A percentile compares a stretch with the other conserved stretches of the same genome.
These are phyloP conservation scores for Aspergillus arachidicola DNA, from an alignment of 2,329 filamentous ascomycete species.

Conservation along the genomic window DNA sequence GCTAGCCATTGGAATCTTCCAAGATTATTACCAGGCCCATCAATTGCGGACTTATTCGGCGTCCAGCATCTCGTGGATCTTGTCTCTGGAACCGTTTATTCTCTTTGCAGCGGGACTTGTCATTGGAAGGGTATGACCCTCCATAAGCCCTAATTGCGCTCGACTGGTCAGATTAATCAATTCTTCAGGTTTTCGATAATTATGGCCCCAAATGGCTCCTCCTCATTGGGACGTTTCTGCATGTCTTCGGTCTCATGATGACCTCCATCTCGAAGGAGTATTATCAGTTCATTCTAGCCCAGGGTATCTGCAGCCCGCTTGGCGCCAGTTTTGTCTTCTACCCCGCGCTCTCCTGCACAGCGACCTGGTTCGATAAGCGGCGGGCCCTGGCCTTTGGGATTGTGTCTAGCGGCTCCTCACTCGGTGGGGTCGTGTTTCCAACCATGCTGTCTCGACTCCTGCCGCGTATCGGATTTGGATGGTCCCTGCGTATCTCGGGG, in stretches of 20 bases:
- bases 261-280: constrained; percentile 54
- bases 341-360: constrained; percentile 36
- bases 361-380: constrained; percentile 57
- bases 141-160: background rate
- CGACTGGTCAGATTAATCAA: background rate
- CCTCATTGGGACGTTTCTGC: constrained; percentile 53
- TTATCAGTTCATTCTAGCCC: constrained; percentile 58
- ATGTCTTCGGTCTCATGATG: constrained; percentile 63
- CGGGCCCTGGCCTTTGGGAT: constrained; percentile 58
- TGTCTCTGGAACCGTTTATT: constrained; percentile 58
- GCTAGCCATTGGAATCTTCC: background rate
- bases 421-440: constrained; percentile 62
- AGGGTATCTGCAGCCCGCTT: constrained; percentile 55
- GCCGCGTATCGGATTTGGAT: constrained; percentile 54
- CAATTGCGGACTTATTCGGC: constrained; percentile 45
- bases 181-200: constrained; percentile 50
- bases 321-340: constrained; percentile 55
- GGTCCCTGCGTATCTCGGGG: constrained; percentile 58
- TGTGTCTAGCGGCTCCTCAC: constrained; percentile 54
- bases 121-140: constrained; percentile 56
- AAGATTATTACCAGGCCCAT: background rate
- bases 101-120: constrained; percentile 60
- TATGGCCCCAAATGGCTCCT: constrained; percentile 61
- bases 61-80: constrained; percentile 61
- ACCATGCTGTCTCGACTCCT: constrained; percentile 62